A percentile compares a stretch with the other conserved stretches of the same genome.
Evolutionary conservation across 192 early-diverging fungal species (phyloP).

Genomic region (Allomyces macrogynus): DNA sequence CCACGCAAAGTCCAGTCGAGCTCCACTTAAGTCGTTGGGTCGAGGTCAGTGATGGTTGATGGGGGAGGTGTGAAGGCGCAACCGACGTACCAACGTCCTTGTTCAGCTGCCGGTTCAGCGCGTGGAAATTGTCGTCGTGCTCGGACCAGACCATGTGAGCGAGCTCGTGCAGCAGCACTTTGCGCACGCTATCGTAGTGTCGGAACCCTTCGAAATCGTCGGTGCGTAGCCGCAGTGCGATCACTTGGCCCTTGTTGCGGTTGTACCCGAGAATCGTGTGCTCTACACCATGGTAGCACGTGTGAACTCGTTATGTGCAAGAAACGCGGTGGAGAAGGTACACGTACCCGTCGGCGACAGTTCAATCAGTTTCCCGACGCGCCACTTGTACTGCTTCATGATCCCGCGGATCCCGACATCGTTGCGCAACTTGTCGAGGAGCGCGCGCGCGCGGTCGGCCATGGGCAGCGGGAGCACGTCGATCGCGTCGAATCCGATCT

Average conservation of each 20-base stretch:
- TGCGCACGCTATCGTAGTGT: conserved; percentile 39
- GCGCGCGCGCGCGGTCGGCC: conserved; percentile 21
- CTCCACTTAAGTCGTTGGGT: too few species aligned
- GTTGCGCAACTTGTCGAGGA: conserved; percentile 43
- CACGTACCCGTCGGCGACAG: conserved; percentile 23
- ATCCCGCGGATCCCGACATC: conserved; percentile 38
- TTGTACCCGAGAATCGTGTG: conserved; percentile 47
- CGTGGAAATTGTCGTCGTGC: conserved; percentile 54
- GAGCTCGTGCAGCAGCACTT: conserved; percentile 58
- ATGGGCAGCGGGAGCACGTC: conserved; percentile 33
- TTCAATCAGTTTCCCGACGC: conserved; percentile 42
- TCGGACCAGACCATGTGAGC: conserved; percentile 39
- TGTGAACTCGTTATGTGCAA: too few species aligned
- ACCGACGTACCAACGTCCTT: conserved; percentile 31
- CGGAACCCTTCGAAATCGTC: conserved; percentile 57
- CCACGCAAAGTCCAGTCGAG: too few species aligned
- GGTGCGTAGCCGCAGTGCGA: conserved; percentile 52
- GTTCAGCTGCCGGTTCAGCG: conserved; percentile 50
- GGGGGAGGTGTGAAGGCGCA: too few species aligned
- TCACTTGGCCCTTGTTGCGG: conserved; percentile 44
- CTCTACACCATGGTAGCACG: conserved; percentile 20
- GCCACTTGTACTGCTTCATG: conserved; percentile 41
- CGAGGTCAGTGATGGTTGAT: too few species aligned
- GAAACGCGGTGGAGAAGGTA: too few species aligned
- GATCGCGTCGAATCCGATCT: conserved; percentile 38